A percentile compares a stretch with the other conserved stretches of the same genome.
Conservation (phyloP, 2,329 filamentous ascomycete genomes). For the Apiospora sp. region DNA sequence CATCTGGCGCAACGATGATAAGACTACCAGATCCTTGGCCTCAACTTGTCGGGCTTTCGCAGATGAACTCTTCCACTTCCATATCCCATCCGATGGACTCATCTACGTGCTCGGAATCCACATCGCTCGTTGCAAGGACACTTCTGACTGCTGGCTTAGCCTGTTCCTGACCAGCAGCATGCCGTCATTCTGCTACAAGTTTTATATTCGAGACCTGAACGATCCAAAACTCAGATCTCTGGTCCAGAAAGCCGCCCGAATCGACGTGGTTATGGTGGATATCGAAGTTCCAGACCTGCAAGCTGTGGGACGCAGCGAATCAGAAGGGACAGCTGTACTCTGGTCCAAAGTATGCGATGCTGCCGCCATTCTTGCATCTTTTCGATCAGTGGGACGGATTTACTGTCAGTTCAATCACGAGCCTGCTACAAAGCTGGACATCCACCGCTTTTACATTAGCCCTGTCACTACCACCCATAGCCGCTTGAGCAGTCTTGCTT, state of each 20-base stretch:
- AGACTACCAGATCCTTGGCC: background rate
- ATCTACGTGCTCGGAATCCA: background rate
- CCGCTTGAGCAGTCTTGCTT: background rate
- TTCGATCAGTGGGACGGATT: background rate
- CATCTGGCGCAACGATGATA: too few relatives aligned
- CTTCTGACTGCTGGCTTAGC: background rate
- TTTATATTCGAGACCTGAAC: background rate
- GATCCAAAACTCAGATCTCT: background rate
- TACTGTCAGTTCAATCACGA: background rate
- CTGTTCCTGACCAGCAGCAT: background rate
- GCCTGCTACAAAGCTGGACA: background rate
- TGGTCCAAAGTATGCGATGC: background rate
- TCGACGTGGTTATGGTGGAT: rapidly evolving
- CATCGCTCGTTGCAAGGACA: background rate
- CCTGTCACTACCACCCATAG: background rate
- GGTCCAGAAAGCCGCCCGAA: too few relatives aligned
- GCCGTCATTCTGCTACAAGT: background rate
- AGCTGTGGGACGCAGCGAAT: background rate
- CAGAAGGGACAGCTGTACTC: background rate
- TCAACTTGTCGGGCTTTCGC: background rate
- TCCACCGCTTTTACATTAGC: background rate
- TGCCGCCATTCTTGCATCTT: background rate
- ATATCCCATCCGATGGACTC: too few relatives aligned
- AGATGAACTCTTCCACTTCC: background rate
- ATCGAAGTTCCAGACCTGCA: background rate